phyloP scores from a whole-genome alignment of 768 basidiomycete genomes.

The Mycena amicta region DNA sequence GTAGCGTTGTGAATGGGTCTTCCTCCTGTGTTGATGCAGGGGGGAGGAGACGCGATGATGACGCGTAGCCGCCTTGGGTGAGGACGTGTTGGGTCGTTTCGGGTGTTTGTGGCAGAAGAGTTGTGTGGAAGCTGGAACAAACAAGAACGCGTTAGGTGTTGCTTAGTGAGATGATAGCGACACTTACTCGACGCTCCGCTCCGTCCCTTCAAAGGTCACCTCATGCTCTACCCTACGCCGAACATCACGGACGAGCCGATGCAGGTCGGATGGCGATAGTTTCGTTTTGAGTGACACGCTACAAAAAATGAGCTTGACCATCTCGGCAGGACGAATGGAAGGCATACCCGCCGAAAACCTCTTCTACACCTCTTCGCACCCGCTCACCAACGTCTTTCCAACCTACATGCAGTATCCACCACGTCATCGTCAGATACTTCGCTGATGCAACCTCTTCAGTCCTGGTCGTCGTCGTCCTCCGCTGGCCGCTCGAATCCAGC shows the following conservation, averaged over 20 bases:
- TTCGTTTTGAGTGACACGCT: slow-evolving; percentile 86
- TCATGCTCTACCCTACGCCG: slow-evolving; percentile 77
- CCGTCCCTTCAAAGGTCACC: slow-evolving; percentile 59
- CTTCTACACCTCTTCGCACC: slow-evolving; percentile 74
- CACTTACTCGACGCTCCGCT: slow-evolving; percentile 58
- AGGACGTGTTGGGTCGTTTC: slow-evolving; percentile 72
- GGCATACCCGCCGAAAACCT: slow-evolving; percentile 80
- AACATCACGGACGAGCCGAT: slow-evolving; percentile 70
- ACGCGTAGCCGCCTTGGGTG: slow-evolving; percentile 57
- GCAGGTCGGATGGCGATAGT: slow-evolving; percentile 69
- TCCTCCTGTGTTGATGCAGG: slow-evolving; percentile 36
- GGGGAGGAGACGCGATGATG: slow-evolving; percentile 23
- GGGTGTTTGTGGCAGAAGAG: slow-evolving; percentile 74
- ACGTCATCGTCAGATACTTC: slow-evolving; percentile 82
- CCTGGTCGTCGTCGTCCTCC: slow-evolving; percentile 52
- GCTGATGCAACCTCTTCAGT: slow-evolving; percentile 38
- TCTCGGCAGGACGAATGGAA: background rate
- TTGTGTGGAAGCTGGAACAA: slow-evolving; percentile 63
- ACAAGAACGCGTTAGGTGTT: no score
- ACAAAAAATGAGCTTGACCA: slow-evolving; percentile 3
- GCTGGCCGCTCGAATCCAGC: slow-evolving; percentile 16
- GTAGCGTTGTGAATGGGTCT: slow-evolving; percentile 59
- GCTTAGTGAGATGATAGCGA: slow-evolving; percentile 7
- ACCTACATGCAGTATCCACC: slow-evolving; percentile 92
- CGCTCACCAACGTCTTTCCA: slow-evolving; percentile 84